Percentiles rank a stretch among this genome's conserved stretches.
These are phyloP conservation scores for Globisporangium carolinianum DNA, from an alignment of 352 stramenopile species.

Conservation along the genomic window DNA sequence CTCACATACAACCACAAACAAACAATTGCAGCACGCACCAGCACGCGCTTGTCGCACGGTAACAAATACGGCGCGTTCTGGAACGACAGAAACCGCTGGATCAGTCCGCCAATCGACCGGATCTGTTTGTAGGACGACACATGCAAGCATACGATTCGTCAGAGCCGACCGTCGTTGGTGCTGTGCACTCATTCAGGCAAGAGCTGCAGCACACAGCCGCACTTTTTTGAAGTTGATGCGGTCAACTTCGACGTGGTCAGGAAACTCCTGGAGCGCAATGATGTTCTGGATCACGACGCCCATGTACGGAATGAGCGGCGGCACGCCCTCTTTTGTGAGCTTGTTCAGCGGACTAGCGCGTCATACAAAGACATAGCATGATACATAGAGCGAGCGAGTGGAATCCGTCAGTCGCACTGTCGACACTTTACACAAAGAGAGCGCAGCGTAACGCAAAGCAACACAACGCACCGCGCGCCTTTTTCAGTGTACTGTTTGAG, in stretches of 20 bases:
- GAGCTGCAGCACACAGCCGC: not conserved
- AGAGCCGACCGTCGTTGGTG: not conserved
- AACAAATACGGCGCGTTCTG: slow-evolving; percentile 79
- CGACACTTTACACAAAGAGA: too few relatives aligned
- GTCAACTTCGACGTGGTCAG: slow-evolving; percentile 63
- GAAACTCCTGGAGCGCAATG: slow-evolving; percentile 77
- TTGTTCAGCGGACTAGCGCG: slow-evolving; percentile 54
- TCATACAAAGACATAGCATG: not conserved
- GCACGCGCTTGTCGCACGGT: slow-evolving; percentile 65
- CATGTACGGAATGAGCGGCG: slow-evolving; percentile 78
- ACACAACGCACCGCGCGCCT: slow-evolving; percentile 34
- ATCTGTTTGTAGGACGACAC: slow-evolving; percentile 24
- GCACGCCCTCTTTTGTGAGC: slow-evolving; percentile 59
- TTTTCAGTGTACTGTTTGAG: slow-evolving; percentile 81
- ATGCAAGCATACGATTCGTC: not conserved
- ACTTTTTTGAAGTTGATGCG: slow-evolving; percentile 88
- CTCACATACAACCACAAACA: not conserved
- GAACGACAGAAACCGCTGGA: slow-evolving; percentile 50
- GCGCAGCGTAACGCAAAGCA: too few relatives aligned
- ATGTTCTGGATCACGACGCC: slow-evolving; percentile 84
- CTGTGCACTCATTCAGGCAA: not conserved
- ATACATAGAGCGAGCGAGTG: not conserved
- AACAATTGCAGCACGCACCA: slow-evolving; percentile 37
- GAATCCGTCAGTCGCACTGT: too few relatives aligned
- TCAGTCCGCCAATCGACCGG: slow-evolving; percentile 54